These are phyloP conservation scores for Sporothrix dimorphospora DNA, from an alignment of 2,329 filamentous ascomycete genomes.

Conservation along the genomic window DNA sequence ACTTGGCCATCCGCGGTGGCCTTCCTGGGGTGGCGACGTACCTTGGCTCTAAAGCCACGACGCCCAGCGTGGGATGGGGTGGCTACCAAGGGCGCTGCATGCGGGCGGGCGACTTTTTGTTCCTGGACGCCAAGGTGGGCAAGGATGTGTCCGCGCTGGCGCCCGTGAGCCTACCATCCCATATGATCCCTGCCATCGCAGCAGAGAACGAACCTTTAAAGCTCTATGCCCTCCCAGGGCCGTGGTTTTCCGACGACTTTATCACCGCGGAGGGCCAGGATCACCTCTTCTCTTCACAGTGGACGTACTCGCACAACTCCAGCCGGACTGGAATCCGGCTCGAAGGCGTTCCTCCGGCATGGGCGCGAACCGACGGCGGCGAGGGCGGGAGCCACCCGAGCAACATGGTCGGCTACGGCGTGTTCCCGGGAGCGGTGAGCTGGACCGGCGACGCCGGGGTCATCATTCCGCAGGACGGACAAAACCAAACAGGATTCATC, in stretches of 20 bases:
- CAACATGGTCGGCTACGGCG: constrained; percentile 26
- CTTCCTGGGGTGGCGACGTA: constrained; percentile 25
- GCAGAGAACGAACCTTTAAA: no score
- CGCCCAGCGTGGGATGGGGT: constrained; percentile 34
- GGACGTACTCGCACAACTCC: constrained; percentile 26
- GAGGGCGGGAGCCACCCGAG: constrained; percentile 28
- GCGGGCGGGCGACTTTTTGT: constrained; percentile 56
- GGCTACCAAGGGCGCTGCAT: constrained; percentile 61
- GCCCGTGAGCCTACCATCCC: no score
- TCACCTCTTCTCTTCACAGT: constrained; percentile 11
- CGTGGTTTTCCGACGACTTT: constrained; percentile 41
- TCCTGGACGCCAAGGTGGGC: constrained; percentile 40
- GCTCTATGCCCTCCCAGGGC: constrained; percentile 37
- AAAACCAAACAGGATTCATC: constrained; percentile 41
- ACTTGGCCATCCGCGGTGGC: constrained; percentile 53
- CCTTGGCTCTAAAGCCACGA: not conserved
- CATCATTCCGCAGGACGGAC: constrained; percentile 43
- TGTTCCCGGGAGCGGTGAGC: constrained; percentile 39
- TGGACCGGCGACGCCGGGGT: constrained; percentile 43
- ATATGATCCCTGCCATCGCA: no score
- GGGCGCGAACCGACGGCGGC: constrained; percentile 24
- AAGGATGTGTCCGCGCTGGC: not conserved
- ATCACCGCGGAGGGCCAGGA: constrained; percentile 33
- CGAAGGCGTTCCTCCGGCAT: constrained; percentile 17
- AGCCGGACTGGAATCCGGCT: constrained; percentile 27